These are phyloP conservation scores for Dichotomopilus funicola DNA, from an alignment of 2,329 filamentous ascomycete species.

Conservation along the genomic window DNA sequence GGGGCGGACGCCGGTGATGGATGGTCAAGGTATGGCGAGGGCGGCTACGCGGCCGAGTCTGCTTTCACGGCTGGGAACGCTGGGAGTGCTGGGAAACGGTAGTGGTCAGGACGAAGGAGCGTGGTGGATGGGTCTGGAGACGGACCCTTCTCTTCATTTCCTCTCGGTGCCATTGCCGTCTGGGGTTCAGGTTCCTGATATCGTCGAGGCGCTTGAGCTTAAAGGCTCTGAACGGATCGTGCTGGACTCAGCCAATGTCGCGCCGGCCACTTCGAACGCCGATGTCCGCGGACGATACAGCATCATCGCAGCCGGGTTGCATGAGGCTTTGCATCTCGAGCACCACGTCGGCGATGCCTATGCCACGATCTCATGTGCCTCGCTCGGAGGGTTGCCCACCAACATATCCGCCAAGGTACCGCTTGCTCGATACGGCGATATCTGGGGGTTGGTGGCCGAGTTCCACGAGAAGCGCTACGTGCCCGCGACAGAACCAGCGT, in stretches of 20 bases:
- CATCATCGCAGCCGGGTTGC: constrained; percentile 63
- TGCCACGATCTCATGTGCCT: constrained; percentile 27
- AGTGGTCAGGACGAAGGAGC: constrained; percentile 1
- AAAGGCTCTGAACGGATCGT: constrained; percentile 43
- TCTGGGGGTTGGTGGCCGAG: constrained; percentile 47
- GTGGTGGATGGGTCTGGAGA: constrained; percentile 21
- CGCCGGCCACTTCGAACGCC: constrained; percentile 32
- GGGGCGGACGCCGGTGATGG: constrained; percentile 18
- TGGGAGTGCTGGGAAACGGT: not conserved
- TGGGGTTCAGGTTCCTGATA: constrained; percentile 44
- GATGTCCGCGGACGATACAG: constrained; percentile 59
- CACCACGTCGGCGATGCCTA: constrained; percentile 46
- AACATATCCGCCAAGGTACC: constrained; percentile 25
- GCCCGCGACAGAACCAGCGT: constrained; percentile 20
- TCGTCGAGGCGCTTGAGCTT: constrained; percentile 45
- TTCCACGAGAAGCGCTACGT: constrained; percentile 34
- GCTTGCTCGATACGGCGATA: constrained; percentile 27
- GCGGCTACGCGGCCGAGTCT: constrained; percentile 31
- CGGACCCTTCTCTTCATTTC: constrained; percentile 33
- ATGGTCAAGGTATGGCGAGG: constrained; percentile 23
- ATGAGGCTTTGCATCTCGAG: constrained; percentile 50
- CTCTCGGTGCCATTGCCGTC: constrained; percentile 38
- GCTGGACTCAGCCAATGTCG: constrained; percentile 53
- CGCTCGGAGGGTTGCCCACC: constrained; percentile 10
- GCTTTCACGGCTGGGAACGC: constrained; percentile 23